Conservation (phyloP, 1,139 yeast species). For the Taphrina populina region DNA sequence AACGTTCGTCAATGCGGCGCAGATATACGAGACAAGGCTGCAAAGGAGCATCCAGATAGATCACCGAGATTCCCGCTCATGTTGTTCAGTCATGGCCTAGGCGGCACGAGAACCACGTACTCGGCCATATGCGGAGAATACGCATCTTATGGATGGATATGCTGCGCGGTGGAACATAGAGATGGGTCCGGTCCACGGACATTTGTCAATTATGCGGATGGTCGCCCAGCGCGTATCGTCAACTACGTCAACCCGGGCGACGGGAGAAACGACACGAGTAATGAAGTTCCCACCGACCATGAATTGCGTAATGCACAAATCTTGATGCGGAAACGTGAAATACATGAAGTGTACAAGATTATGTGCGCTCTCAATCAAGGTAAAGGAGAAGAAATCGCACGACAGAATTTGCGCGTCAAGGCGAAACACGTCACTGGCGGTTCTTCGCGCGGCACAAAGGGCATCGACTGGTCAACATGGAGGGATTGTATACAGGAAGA, state of each 20-base stretch:
- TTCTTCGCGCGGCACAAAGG: slow-evolving; percentile 25
- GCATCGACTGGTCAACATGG: slow-evolving; percentile 28
- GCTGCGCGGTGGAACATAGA: slow-evolving; percentile 40
- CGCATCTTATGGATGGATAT: slow-evolving; percentile 40
- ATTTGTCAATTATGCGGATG: slow-evolving; percentile 23
- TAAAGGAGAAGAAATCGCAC: slow-evolving; percentile 17
- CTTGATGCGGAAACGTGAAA: slow-evolving; percentile 22
- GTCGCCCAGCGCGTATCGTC: slow-evolving; percentile 18
- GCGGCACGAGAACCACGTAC: slow-evolving; percentile 40
- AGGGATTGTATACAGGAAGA: slow-evolving; percentile 5
- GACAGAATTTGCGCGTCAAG: slow-evolving; percentile 6
- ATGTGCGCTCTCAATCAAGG: slow-evolving; percentile 17
- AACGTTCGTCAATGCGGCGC: slow-evolving; percentile 22
- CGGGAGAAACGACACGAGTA: slow-evolving; percentile 26
- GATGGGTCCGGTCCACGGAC: slow-evolving; percentile 37
- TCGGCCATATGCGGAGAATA: slow-evolving; percentile 40
- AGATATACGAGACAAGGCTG: slow-evolving; percentile 16
- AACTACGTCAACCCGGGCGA: slow-evolving; percentile 16
- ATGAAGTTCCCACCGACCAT: slow-evolving; percentile 30
- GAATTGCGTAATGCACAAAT: slow-evolving; percentile 27
- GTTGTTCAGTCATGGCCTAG: slow-evolving; percentile 40
- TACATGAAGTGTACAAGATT: slow-evolving; percentile 15
- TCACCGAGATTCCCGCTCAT: slow-evolving; percentile 38
- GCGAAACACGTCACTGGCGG: slow-evolving; percentile 11
- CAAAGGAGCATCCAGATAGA: slow-evolving; percentile 1